These are phyloP conservation scores for Talaromyces liani DNA, from an alignment of 495 filamentous ascomycete genomes.

Conservation along the genomic window DNA sequence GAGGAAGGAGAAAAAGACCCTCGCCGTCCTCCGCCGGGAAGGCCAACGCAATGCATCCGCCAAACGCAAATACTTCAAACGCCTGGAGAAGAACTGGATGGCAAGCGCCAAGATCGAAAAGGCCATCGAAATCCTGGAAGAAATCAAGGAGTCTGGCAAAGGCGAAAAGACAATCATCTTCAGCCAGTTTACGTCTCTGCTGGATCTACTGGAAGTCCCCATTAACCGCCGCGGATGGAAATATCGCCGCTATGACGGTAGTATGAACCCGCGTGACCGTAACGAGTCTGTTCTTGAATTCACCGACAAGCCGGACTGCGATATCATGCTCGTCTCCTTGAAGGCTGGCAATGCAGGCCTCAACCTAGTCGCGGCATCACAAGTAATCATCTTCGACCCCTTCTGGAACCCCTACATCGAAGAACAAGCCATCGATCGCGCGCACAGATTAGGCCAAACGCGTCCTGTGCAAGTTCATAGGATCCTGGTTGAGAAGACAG, in stretches of 20 bases:
- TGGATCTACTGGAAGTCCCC: constrained; percentile 90
- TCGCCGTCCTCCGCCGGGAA: constrained; percentile 61
- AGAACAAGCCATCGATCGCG: constrained; percentile 89
- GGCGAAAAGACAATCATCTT: constrained; percentile 86
- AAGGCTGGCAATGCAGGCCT: constrained; percentile 89
- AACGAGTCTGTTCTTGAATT: constrained; percentile 69
- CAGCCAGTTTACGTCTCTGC: constrained; percentile 82
- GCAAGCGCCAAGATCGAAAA: constrained; percentile 75
- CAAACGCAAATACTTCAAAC: constrained; percentile 58
- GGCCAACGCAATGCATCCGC: constrained; percentile 52
- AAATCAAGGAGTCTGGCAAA: constrained; percentile 35
- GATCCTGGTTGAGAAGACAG: constrained; percentile 66
- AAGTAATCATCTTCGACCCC: constrained; percentile 87
- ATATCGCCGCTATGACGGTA: constrained; percentile 80
- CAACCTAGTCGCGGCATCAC: constrained; percentile 78
- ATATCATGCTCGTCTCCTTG: constrained; percentile 80
- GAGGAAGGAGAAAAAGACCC: constrained; percentile 35
- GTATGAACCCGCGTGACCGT: constrained; percentile 63
- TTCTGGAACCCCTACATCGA: constrained; percentile 98
- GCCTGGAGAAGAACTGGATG: constrained; percentile 57
- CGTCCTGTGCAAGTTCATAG: constrained; percentile 72
- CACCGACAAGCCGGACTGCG: constrained; percentile 53
- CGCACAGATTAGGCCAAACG: constrained; percentile 83
- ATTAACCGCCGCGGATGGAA: constrained; percentile 54
- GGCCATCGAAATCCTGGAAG: constrained; percentile 59